phyloP scores from a whole-genome alignment of 78 protist species.

The Chrysochromulina parva region DNA sequence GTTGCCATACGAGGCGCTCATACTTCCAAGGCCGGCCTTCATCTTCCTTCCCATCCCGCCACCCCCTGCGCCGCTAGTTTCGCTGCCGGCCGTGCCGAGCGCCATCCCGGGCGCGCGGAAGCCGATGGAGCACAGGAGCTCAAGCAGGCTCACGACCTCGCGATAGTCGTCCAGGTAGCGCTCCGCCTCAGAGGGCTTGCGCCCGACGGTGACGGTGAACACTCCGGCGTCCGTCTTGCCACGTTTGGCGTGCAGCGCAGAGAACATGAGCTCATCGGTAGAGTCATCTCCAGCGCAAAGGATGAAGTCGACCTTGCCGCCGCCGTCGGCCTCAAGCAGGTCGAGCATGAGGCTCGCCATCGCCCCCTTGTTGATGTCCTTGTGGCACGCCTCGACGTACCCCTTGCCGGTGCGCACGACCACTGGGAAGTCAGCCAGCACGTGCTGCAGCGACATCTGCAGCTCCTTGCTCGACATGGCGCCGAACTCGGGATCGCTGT shows the following conservation, averaged over 20 bases:
- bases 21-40: neutral
- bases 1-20: neutral
- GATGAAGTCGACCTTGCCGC: neutral
- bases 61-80: neutral
- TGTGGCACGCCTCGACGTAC: neutral
- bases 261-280: neutral
- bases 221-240: neutral
- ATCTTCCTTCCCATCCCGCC: neutral
- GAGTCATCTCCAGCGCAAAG: slow-evolving; percentile 4
- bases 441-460: neutral
- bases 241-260: neutral
- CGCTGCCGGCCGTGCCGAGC: neutral
- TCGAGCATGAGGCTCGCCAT: neutral
- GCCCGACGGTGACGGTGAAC: neutral
- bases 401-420: neutral
- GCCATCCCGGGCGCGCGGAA: neutral
- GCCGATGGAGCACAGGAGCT: neutral
- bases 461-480: slow-evolving; percentile 26
- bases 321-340: neutral
- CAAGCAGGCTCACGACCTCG: neutral
- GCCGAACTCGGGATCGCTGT: slow-evolving; percentile 77
- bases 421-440: neutral
- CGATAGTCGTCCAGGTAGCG: neutral
- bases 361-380: neutral
- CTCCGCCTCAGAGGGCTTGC: neutral